Evolutionary conservation across 192 early-diverging fungal genomes (phyloP), one percentile per base, ranked within the genome.

Genomic region (Podila verticillata): DNA sequence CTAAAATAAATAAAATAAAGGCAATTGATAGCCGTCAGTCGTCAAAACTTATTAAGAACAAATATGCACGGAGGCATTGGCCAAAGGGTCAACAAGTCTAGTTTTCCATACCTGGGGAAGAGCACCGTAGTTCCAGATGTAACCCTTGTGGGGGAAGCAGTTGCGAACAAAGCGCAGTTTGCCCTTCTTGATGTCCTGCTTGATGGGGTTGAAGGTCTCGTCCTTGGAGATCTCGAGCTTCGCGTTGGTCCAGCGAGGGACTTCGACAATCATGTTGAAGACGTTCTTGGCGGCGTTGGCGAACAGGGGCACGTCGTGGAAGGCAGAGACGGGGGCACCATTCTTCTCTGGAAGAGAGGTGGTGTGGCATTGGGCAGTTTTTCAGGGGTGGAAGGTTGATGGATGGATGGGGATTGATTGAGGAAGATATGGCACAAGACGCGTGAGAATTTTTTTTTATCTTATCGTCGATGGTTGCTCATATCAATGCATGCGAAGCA

Each of bases 71-170:
- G n/a, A n/a, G n/a, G n/a, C n/a, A n/a, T n/a, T n/a, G n/a, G n/a
- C n/a, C n/a, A n/a, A n/a, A n/a, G n/a, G n/a, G n/a, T n/a, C n/a
- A n/a, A 28, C 22, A 60, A 60, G 57, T 7, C 12, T 10, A 31
- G 7, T 20, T 30, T 57, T 5, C 48, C 47, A 66, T 84, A 91
- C 90, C 80, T 97, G 96, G 32, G 98, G 98, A 81, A 99, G 90
- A 64, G 97, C 97, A 83, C 98, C 98, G 80, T 99, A 98, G 96
- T 99, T 99, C 98, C 98, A 99, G 87, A 99, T 98, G 87, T 99
- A 99, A 67, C 98, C 98, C 85, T 99, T 93, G 91, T 98, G 96
- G 17, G 98, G 98, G 93, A 98, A 99, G 84, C 94, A 93, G 92
- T 99, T 98, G 83, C 95, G 92, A 70, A 99, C 97, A 85, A 91